These are phyloP conservation scores for Xylaria castorea DNA, from an alignment of 495 filamentous ascomycete species.

Conservation along the genomic window DNA sequence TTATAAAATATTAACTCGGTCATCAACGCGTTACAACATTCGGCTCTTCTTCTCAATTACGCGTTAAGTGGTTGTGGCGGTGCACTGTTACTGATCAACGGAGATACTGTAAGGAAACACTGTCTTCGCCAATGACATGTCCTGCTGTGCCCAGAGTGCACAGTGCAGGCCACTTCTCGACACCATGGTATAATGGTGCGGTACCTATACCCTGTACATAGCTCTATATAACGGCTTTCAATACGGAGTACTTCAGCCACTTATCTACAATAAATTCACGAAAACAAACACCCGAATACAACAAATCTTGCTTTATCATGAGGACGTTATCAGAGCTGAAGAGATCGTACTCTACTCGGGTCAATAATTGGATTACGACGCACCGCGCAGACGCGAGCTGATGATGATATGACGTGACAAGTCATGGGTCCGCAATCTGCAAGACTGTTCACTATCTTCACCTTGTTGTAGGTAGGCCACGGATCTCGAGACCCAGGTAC, in stretches of 20 bases:
- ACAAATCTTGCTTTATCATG: not conserved
- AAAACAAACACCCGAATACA: not conserved
- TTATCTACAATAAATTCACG: not conserved
- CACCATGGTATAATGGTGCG: not conserved
- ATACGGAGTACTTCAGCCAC: conserved; percentile 8
- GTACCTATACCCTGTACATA: not conserved
- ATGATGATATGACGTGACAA: conserved; percentile 19
- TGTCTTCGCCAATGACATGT: not conserved
- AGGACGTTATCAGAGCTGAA: not conserved
- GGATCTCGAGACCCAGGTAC: conserved; percentile 14
- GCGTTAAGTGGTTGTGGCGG: conserved; percentile 20
- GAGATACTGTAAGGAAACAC: not conserved
- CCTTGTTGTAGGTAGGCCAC: not conserved
- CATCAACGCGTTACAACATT: conserved; percentile 4
- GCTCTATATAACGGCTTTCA: not conserved
- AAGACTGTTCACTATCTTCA: conserved; percentile 3
- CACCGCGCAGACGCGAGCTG: not conserved
- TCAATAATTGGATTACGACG: conserved; percentile 3
- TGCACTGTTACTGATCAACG: not conserved
- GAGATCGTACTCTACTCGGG: not conserved
- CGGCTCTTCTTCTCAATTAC: not conserved
- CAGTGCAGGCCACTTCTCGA: not conserved
- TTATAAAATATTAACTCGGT: not conserved
- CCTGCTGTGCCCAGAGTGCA: not conserved
- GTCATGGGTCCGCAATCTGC: not conserved